Evolutionary conservation across 306 rosid species (phyloP), one percentile per base, ranked within the genome.

Genomic region (Ormosia emarginata): DNA sequence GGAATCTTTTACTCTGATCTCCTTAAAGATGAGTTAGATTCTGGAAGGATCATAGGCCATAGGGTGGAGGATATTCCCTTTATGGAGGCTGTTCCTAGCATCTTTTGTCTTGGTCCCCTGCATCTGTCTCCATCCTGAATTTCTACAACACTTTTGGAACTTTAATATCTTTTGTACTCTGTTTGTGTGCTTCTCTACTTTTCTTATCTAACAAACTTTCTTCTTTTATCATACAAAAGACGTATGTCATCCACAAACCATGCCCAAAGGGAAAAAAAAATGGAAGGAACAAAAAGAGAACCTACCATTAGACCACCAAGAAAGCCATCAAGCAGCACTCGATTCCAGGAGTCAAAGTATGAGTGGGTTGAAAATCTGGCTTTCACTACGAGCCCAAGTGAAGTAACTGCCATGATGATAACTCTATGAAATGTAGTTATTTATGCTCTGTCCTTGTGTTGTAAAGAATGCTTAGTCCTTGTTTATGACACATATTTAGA

Each of bases 291-390:
- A 47, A 75, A 29, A 47, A 74, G 50, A 43, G 24, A 68, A 33
- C 82, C 32, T 87, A 89, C 92, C 92, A 91, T 79, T 49, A 89
- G 91, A 50, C 94, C 90, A 13, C 91, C 72, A 2, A 91, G 78
- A 73, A 91, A 77, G 75, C 92, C 94, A 84, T 91, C 94, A 10
- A 91, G 36, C 58, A 81, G 43, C 34, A 85, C 82, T 77, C 83
- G 87, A 63, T 87, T 91, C 91, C 85, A 85, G 79, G 86, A 71
- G 50, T 83, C 87, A 11, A 87, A 89, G 89, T 85, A 89, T 6
- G 91, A 79, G 61, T 84, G 83, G 63, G 75, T 67, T 41, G 94
- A 89, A 80, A 91, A 84, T 64, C 61, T 78, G 24, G 91, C 72
- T 82, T 91, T 89, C 44, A 89, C 90, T 34, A 82, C 44, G 10